These are phyloP conservation scores for Pseudonitzschia delicatissima DNA, from an alignment of 108 stramenopile species.

Conservation along the genomic window DNA sequence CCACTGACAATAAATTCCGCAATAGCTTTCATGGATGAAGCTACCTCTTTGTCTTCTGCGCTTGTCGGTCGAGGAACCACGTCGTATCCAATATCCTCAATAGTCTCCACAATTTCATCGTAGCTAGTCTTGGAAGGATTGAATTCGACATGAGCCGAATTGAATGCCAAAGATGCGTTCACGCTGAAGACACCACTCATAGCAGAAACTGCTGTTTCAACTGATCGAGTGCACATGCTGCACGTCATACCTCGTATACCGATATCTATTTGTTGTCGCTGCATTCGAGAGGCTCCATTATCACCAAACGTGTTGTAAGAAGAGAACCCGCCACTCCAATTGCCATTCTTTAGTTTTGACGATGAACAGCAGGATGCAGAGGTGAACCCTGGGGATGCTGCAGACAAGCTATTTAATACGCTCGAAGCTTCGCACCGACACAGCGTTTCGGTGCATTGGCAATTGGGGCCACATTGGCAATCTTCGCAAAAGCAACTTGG, in stretches of 20 bases:
- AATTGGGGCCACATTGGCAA: conserved; percentile 34
- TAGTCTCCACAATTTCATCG: conserved; percentile 14
- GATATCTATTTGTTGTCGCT: conserved; percentile 12
- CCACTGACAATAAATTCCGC: conserved; percentile 27
- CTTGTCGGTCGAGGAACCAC: neutral
- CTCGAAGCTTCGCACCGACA: conserved; percentile 33
- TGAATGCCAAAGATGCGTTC: conserved; percentile 33
- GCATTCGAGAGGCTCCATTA: neutral
- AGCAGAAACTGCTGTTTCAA: conserved; percentile 19
- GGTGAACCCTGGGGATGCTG: neutral
- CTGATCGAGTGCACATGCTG: conserved; percentile 41
- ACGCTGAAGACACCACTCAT: conserved; percentile 19
- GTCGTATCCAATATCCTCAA: conserved; percentile 27
- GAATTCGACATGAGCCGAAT: conserved; percentile 28
- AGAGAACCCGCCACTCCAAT: neutral
- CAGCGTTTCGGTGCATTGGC: conserved; percentile 29
- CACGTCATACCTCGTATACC: conserved; percentile 49
- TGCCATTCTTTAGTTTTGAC: neutral
- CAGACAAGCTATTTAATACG: conserved; percentile 25
- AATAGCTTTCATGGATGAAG: no score
- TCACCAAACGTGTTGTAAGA: neutral
- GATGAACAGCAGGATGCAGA: neutral
- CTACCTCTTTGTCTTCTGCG: conserved; percentile 16
- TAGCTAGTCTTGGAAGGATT: conserved; percentile 5
- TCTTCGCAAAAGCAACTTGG: no score